Percentiles rank a stretch among this genome's conserved stretches.
phyloP scores from a whole-genome alignment of 2,329 filamentous ascomycete species.

The Fusarium humuli region DNA sequence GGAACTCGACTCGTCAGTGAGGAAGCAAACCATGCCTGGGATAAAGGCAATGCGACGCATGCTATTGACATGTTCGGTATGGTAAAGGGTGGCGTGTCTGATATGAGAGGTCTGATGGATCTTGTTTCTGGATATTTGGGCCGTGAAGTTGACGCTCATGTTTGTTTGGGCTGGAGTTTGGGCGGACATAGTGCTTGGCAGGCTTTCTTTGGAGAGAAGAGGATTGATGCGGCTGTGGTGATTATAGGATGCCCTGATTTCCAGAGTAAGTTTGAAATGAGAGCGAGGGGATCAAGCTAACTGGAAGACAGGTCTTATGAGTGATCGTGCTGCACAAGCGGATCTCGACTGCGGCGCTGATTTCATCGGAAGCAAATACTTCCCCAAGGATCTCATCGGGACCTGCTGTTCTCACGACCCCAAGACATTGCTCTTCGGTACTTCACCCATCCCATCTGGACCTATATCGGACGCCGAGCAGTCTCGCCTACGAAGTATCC shows the following conservation, averaged over 20 bases:
- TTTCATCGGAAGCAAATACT: slow-evolving; percentile 83
- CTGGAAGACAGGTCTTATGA: slow-evolving; percentile 69
- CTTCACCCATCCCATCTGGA: slow-evolving; percentile 51
- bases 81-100: slow-evolving; percentile 78
- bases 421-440: slow-evolving; percentile 76
- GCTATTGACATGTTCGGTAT: slow-evolving; percentile 92
- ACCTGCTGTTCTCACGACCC: slow-evolving; percentile 78
- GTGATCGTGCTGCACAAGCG: slow-evolving; percentile 78
- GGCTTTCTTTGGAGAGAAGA: slow-evolving; percentile 78
- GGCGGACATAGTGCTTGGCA: slow-evolving; percentile 93
- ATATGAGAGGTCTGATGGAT: slow-evolving; percentile 80
- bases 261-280: slow-evolving; percentile 66
- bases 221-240: slow-evolving; percentile 81
- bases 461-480: slow-evolving; percentile 54
- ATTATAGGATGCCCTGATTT: slow-evolving; percentile 94
- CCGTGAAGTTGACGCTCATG: slow-evolving; percentile 68
- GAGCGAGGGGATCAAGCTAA: no score
- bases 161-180: slow-evolving; percentile 84
- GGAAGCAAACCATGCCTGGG: slow-evolving; percentile 81
- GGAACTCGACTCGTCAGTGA: slow-evolving; percentile 77
- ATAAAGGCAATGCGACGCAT: slow-evolving; percentile 80
- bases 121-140: slow-evolving; percentile 78
- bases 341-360: slow-evolving; percentile 64
- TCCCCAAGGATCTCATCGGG: slow-evolving; percentile 75
- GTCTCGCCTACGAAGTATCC: slow-evolving; percentile 57